Conservation (phyloP, 345 rosid genomes). For the Iberis pinnata region DNA sequence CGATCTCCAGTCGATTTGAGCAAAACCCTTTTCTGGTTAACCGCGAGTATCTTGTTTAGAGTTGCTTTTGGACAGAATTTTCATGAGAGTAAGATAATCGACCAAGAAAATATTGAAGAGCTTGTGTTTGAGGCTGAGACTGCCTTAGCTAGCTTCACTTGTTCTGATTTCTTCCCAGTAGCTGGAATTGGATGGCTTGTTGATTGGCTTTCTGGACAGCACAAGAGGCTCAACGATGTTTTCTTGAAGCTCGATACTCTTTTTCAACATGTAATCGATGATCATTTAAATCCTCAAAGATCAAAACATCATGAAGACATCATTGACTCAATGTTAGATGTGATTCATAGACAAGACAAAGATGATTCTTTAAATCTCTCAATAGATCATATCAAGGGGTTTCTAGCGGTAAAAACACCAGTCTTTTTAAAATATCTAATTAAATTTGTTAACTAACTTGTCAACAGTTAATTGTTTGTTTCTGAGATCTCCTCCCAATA, state of each 20-base stretch:
- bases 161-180: conserved; percentile 38
- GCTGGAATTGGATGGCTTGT: conserved; percentile 40
- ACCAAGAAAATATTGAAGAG: conserved; percentile 21
- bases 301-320: conserved; percentile 11
- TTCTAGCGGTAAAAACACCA: conserved; percentile 34
- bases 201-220: conserved; percentile 30
- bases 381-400: conserved; percentile 38
- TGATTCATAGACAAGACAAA: conserved; percentile 4
- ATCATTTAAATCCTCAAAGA: conserved; percentile 34
- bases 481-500: too few species aligned
- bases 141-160: conserved; percentile 25
- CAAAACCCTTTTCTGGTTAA: conserved; percentile 24
- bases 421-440: neutral
- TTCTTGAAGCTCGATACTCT: conserved; percentile 24
- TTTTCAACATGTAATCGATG: conserved; percentile 28
- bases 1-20: conserved; percentile 27
- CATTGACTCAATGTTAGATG: conserved; percentile 26
- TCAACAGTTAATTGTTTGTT: neutral
- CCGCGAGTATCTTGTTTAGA: conserved; percentile 30
- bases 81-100: conserved; percentile 18
- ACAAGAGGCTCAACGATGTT: conserved; percentile 25
- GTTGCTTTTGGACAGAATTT: conserved; percentile 39
- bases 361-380: conserved; percentile 24
- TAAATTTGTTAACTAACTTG: neutral
- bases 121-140: conserved; percentile 31